A percentile compares a stretch with the other conserved stretches of the same genome.
Evolutionary conservation across 192 early-diverging fungal genomes (phyloP).

Genomic region (Backusella luteola): DNA sequence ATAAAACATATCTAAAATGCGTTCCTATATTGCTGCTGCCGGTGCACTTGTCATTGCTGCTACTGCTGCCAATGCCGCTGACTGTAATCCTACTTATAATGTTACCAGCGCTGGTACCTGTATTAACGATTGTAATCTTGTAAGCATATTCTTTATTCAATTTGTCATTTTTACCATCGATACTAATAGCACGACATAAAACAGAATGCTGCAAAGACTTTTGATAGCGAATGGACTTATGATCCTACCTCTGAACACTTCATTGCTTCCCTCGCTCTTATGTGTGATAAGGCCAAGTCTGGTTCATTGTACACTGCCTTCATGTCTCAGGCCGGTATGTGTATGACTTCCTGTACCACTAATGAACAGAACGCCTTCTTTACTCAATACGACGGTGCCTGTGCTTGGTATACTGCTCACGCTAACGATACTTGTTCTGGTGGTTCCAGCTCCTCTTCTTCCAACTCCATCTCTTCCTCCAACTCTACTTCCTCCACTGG

Average conservation of each 20-base stretch:
- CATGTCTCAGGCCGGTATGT: constrained; percentile 35
- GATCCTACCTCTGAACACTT: constrained; percentile 31
- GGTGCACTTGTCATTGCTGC: constrained; percentile 16
- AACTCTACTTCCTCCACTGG: neutral
- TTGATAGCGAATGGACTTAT: constrained; percentile 15
- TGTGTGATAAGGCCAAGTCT: constrained; percentile 20
- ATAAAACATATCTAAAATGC: constrained; percentile 21
- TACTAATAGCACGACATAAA: neutral
- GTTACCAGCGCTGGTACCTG: constrained; percentile 24
- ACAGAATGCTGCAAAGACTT: constrained; percentile 30
- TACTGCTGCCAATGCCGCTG: constrained; percentile 15
- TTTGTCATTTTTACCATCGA: neutral
- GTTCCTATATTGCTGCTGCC: constrained; percentile 25
- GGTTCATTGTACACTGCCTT: constrained; percentile 30
- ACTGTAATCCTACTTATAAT: constrained; percentile 28
- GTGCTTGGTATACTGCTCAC: constrained; percentile 26
- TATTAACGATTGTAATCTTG: constrained; percentile 27
- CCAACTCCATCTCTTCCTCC: neutral
- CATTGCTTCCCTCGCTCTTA: constrained; percentile 25
- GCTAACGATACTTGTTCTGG: constrained; percentile 6
- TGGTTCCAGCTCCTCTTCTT: neutral
- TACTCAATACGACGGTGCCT: constrained; percentile 14
- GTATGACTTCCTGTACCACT: constrained; percentile 16
- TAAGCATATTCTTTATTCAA: constrained; percentile 6
- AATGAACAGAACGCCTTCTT: constrained; percentile 26